phyloP scores from a whole-genome alignment of 257 asterid genomes.

The Echites panduratus region DNA sequence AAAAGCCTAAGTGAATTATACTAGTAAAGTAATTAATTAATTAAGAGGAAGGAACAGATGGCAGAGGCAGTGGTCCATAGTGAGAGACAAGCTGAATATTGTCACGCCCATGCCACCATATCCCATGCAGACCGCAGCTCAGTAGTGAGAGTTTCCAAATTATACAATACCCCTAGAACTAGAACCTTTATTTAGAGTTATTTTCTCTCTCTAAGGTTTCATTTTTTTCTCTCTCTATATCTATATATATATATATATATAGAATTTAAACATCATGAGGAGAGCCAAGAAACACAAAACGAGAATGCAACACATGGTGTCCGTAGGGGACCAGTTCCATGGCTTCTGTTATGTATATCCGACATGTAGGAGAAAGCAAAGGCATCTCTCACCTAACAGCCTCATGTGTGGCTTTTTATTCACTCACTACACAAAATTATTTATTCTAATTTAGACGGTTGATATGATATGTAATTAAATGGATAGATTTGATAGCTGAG shows the following conservation, averaged over 20 bases:
- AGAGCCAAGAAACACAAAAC: conserved; percentile 12
- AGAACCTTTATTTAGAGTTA: no score
- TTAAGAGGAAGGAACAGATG: conserved; percentile 14
- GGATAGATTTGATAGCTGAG: no score
- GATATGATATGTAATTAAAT: no score
- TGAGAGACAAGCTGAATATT: conserved; percentile 56
- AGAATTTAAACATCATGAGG: neutral
- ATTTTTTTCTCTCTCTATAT: neutral
- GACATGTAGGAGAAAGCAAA: neutral
- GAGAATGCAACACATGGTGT: conserved; percentile 25
- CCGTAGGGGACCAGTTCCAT: conserved; percentile 26
- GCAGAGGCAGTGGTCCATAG: conserved; percentile 58
- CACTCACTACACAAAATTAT: no score
- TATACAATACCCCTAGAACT: no score
- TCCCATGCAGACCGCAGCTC: conserved; percentile 36
- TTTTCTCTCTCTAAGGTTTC: neutral
- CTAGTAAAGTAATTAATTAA: no score
- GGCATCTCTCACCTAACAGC: conserved; percentile 11
- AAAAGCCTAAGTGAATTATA: conserved; percentile 6
- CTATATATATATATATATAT: neutral
- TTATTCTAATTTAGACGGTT: no score
- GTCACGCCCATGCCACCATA: conserved; percentile 44
- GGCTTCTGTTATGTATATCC: neutral
- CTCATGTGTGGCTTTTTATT: neutral
- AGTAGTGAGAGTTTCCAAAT: conserved; percentile 24